phyloP scores from a whole-genome alignment of 2,329 filamentous ascomycete genomes.

The Apiospora arundinis region DNA sequence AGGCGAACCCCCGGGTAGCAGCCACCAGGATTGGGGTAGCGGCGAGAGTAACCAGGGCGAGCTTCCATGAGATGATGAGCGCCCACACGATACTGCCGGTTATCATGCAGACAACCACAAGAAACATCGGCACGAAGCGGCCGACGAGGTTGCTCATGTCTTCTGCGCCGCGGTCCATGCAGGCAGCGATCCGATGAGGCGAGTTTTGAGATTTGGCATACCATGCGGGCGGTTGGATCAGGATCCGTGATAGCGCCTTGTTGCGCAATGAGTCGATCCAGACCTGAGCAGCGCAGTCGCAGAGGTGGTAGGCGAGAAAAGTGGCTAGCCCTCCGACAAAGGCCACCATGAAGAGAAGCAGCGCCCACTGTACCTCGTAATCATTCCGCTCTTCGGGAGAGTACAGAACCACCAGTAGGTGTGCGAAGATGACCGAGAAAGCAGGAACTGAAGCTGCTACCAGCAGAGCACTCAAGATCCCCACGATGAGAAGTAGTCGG shows the following conservation, averaged over 20 bases:
- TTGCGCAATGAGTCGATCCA: conserved; percentile 79
- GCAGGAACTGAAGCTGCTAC: conserved; percentile 73
- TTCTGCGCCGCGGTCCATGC: conserved; percentile 81
- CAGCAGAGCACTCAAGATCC: conserved; percentile 65
- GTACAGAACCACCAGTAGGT: conserved; percentile 75
- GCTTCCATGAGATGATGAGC: conserved; percentile 75
- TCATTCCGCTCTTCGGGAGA: conserved; percentile 52
- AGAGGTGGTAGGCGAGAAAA: conserved; percentile 71
- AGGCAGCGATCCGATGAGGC: conserved; percentile 68
- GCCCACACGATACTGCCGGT: conserved; percentile 76
- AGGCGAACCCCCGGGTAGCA: conserved; percentile 69
- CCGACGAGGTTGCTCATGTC: conserved; percentile 86
- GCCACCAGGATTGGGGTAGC: conserved; percentile 71
- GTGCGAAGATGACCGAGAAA: conserved; percentile 79
- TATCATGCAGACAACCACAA: conserved; percentile 73
- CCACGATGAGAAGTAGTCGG: conserved; percentile 62
- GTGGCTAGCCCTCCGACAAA: conserved; percentile 68
- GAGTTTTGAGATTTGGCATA: conserved; percentile 75
- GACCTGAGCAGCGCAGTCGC: conserved; percentile 73
- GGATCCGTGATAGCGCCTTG: conserved; percentile 70
- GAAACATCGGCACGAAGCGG: conserved; percentile 73
- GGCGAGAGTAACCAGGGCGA: conserved; percentile 78
- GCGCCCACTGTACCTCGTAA: conserved; percentile 68
- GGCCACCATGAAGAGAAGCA: conserved; percentile 73
- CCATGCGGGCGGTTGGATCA: conserved; percentile 80